phyloP scores from a whole-genome alignment of 225 moss, liverwort and hornwort species.

The Lunularia cruciata region DNA sequence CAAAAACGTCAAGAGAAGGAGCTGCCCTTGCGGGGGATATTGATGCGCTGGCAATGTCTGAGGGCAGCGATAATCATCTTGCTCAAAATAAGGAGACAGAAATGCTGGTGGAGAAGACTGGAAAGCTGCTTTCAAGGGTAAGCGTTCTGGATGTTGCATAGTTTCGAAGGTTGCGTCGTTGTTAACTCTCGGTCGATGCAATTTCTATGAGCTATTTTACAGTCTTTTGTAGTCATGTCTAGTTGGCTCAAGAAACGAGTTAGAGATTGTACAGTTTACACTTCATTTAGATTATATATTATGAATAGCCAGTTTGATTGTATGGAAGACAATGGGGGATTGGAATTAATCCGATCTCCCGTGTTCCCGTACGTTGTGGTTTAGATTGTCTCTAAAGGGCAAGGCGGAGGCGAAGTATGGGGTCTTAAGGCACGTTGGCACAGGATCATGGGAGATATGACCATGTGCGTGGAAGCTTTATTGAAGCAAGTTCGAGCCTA shows the following conservation, averaged over 20 bases:
- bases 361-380: background rate
- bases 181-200: no score
- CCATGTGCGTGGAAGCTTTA: constrained; percentile 80
- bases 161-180: no score
- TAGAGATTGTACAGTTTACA: no score
- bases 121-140: constrained; percentile 80
- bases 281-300: no score
- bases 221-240: no score
- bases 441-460: constrained; percentile 64
- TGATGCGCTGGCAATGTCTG: constrained; percentile 17
- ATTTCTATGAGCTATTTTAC: no score
- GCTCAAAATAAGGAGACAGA: constrained; percentile 53
- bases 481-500: constrained; percentile 91
- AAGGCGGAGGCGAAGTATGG: constrained; percentile 79
- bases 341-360: no score
- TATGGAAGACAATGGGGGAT: no score
- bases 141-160: no score
- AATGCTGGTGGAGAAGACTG: constrained; percentile 66
- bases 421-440: constrained; percentile 97
- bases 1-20: constrained; percentile 22
- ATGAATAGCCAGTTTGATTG: no score
- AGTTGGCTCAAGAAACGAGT: no score
- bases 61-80: constrained; percentile 27
- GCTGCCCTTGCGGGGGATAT: constrained; percentile 14
- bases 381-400: constrained; percentile 72